A percentile compares a stretch with the other conserved stretches of the same genome.
phyloP scores from a whole-genome alignment of 164 flowering plant species.

The Nymphaea thermarum region DNA sequence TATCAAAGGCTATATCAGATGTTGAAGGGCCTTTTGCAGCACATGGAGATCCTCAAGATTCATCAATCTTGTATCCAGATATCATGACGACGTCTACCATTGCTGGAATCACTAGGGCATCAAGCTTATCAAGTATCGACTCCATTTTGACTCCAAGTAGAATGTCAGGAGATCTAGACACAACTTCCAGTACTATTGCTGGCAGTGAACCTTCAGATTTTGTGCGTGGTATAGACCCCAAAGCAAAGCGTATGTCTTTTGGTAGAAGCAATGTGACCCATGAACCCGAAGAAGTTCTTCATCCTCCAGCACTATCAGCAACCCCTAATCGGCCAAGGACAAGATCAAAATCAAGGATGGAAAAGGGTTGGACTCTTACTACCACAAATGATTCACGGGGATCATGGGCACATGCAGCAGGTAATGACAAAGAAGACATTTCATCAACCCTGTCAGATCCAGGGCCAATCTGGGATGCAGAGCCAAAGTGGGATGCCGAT shows the following conservation, averaged over 20 bases:
- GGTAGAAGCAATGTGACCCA: constrained; percentile 55
- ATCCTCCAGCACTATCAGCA: constrained; percentile 60
- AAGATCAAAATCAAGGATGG: constrained; percentile 73
- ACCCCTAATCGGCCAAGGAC: constrained; percentile 97
- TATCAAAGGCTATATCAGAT: background rate
- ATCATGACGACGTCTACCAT: constrained; percentile 58
- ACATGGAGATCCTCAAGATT: constrained; percentile 51
- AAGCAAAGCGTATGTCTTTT: constrained; percentile 75
- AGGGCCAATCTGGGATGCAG: constrained; percentile 97
- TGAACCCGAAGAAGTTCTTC: constrained; percentile 77
- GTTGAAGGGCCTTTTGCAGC: constrained; percentile 3
- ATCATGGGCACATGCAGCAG: constrained; percentile 67
- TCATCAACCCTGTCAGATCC: constrained; percentile 98
- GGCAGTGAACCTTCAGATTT: constrained; percentile 89
- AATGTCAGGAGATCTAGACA: constrained; percentile 80
- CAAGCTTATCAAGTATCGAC: constrained; percentile 96
- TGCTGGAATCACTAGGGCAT: constrained; percentile 87
- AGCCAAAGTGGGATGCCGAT: constrained; percentile 80
- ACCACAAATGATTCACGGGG: constrained; percentile 51
- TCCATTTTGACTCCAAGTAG: constrained; percentile 91
- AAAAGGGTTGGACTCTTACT: constrained; percentile 76
- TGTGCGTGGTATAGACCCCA: constrained; percentile 88
- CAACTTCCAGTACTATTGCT: constrained; percentile 66
- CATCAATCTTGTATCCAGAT: constrained; percentile 77
- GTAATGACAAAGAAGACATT: constrained; percentile 84